phyloP scores from a whole-genome alignment of 2,329 filamentous ascomycete species.

The Colletotrichum siamense region DNA sequence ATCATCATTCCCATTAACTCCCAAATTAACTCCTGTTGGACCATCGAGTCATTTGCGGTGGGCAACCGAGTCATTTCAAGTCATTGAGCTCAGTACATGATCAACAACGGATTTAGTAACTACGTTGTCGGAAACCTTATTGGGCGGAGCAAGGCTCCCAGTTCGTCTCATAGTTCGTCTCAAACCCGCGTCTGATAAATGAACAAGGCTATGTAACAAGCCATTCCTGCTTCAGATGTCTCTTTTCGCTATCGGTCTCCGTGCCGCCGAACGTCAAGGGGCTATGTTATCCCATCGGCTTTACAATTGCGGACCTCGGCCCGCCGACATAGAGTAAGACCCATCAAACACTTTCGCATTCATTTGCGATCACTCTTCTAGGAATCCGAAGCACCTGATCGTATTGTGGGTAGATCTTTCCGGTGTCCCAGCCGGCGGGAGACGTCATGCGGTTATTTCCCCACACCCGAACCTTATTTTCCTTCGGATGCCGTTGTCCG shows the following conservation, averaged over 20 bases:
- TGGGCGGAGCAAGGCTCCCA: neutral
- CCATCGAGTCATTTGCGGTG: neutral
- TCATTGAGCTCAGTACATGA: neutral
- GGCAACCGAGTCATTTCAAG: neutral
- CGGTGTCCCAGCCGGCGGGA: too few species aligned
- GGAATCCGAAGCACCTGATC: too few species aligned
- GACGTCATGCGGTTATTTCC: too few species aligned
- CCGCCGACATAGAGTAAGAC: rapidly evolving
- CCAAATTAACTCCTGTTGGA: neutral
- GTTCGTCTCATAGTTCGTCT: neutral
- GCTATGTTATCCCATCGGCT: neutral
- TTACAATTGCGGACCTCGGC: neutral
- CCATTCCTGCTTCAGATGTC: neutral
- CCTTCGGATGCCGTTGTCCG: too few species aligned
- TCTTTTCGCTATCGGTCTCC: neutral
- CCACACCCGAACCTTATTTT: too few species aligned
- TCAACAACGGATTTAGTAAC: neutral
- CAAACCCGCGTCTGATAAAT: neutral
- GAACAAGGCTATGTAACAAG: neutral
- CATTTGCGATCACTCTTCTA: too few species aligned
- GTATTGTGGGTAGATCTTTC: too few species aligned
- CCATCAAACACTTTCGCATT: neutral
- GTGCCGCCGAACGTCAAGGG: neutral
- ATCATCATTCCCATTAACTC: neutral
- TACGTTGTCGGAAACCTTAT: neutral